Percentiles rank a stretch among this genome's conserved stretches.
Conservation (phyloP, 768 basidiomycete genomes). For the Russula foetens region DNA sequence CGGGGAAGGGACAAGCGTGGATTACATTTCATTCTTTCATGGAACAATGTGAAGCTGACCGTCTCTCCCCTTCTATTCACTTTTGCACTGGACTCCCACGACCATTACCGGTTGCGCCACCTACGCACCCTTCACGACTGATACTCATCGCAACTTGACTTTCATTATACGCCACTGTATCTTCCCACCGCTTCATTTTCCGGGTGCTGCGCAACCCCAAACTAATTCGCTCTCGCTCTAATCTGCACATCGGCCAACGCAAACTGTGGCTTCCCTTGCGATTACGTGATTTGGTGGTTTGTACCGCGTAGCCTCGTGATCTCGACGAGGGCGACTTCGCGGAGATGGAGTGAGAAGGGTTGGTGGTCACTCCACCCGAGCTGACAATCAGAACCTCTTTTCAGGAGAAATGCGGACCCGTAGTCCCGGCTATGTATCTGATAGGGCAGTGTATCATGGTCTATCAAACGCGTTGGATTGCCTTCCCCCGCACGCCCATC, state of each 20-base stretch:
- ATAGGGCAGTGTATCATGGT: background rate
- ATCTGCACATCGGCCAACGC: background rate
- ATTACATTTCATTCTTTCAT: conserved; percentile 9
- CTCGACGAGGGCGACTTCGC: conserved; percentile 90
- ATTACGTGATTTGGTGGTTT: conserved; percentile 3
- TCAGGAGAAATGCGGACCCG: background rate
- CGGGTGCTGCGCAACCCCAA: background rate
- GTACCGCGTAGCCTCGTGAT: conserved; percentile 62
- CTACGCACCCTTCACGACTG: conserved; percentile 5
- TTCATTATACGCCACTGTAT: background rate
- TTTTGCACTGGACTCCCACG: background rate
- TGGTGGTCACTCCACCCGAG: background rate
- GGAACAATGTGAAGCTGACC: conserved; percentile 8
- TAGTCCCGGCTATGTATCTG: background rate
- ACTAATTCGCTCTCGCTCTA: background rate
- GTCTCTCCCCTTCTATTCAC: conserved; percentile 3
- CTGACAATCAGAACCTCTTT: background rate
- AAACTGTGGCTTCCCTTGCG: background rate
- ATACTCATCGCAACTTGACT: background rate
- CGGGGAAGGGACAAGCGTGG: conserved; percentile 4
- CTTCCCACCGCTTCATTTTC: background rate
- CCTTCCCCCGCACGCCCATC: background rate
- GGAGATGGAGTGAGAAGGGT: conserved; percentile 47
- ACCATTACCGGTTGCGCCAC: conserved; percentile 8
- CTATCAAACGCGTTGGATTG: background rate